Evolutionary conservation across 768 basidiomycete species (phyloP).

Genomic region (Peribolospora baueri): DNA sequence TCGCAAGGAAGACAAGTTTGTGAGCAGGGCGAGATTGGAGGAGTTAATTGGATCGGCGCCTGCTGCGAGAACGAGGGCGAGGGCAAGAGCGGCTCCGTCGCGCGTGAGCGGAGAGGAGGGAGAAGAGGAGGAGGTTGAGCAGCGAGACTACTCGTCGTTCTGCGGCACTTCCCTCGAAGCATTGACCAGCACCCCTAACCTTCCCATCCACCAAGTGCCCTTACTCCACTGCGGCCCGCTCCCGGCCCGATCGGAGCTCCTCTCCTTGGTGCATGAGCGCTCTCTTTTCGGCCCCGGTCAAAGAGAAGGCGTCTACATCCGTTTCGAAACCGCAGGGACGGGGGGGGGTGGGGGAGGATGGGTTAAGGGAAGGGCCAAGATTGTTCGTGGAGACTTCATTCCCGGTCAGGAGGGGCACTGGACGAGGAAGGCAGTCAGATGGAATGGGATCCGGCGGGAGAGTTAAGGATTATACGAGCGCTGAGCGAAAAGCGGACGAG

Average conservation of each 20-base stretch:
- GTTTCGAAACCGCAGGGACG: conserved; percentile 25
- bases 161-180: background rate
- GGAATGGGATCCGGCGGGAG: too few species aligned
- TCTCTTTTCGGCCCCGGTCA: conserved; percentile 29
- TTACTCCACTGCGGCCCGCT: conserved; percentile 25
- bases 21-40: conserved; percentile 20
- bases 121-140: too few species aligned
- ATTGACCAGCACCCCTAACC: background rate
- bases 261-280: conserved; percentile 25
- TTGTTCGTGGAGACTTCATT: conserved; percentile 37
- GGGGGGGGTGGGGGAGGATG: background rate
- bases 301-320: conserved; percentile 36
- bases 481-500: too few species aligned
- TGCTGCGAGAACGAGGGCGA: conserved; percentile 30
- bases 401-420: conserved; percentile 28
- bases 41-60: conserved; percentile 14
- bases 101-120: background rate
- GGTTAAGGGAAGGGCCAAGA: conserved; percentile 29
- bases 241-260: conserved; percentile 23
- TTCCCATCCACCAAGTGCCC: conserved; percentile 25
- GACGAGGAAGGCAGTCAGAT: too few species aligned
- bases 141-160: conserved; percentile 1
- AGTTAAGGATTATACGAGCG: too few species aligned
- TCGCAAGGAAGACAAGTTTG: conserved; percentile 25
- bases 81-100: conserved; percentile 20